A percentile compares a stretch with the other conserved stretches of the same genome.
These are phyloP conservation scores for Juncus effusus DNA, from an alignment of 176 grass and related monocot genomes.

Conservation along the genomic window DNA sequence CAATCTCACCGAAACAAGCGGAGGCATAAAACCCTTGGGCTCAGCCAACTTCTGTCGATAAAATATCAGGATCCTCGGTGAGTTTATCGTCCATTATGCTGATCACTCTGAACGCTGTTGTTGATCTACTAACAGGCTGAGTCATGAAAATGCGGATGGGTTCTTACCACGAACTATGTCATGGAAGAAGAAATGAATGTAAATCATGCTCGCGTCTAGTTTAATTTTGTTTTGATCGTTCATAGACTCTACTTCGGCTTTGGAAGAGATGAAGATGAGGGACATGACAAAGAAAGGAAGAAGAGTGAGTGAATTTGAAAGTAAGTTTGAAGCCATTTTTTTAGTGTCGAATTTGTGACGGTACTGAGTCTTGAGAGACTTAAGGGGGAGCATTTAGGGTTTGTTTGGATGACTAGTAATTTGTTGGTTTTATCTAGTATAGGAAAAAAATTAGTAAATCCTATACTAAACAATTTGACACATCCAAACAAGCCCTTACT, in stretches of 20 bases:
- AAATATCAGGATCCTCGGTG: slow-evolving; percentile 36
- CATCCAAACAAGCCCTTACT: no score
- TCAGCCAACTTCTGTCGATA: slow-evolving; percentile 21
- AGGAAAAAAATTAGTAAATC: no score
- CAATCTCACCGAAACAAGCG: slow-evolving; percentile 27
- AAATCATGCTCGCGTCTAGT: slow-evolving; percentile 14
- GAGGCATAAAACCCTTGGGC: slow-evolving; percentile 53
- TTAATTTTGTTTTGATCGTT: not conserved
- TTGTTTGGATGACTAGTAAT: no score
- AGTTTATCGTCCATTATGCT: slow-evolving; percentile 49
- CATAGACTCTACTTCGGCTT: not conserved
- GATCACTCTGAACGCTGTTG: slow-evolving; percentile 29
- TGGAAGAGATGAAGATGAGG: not conserved
- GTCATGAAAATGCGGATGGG: slow-evolving; percentile 27
- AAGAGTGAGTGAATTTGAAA: not conserved
- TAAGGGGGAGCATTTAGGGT: no score
- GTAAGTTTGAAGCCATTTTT: not conserved
- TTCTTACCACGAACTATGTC: slow-evolving; percentile 52
- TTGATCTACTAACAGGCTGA: not conserved
- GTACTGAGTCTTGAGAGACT: not conserved
- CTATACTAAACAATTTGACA: no score
- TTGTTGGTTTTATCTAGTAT: no score
- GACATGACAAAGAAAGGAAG: not conserved
- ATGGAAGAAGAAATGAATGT: slow-evolving; percentile 75
- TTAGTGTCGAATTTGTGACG: not conserved